phyloP scores from a whole-genome alignment of 805 yeast genomes.

The Starmerella kuoi region DNA sequence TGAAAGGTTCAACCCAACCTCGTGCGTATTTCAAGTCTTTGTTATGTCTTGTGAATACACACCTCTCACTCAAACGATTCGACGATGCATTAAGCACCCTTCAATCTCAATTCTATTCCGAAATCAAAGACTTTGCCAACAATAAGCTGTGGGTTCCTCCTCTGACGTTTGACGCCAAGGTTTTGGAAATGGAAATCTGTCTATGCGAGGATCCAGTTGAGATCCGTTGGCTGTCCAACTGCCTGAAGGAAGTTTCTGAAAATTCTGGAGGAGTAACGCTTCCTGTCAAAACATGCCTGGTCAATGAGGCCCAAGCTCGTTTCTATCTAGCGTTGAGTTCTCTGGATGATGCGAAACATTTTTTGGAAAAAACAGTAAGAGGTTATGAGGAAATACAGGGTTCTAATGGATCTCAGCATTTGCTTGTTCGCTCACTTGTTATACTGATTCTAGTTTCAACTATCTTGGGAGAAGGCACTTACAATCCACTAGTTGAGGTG shows the following conservation, averaged over 20 bases:
- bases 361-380: not conserved
- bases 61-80: not conserved
- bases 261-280: not conserved
- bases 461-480: constrained; percentile 1
- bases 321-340: not conserved
- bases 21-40: not conserved
- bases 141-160: not conserved
- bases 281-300: not conserved
- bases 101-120: not conserved
- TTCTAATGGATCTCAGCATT: not conserved
- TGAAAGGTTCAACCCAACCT: not conserved
- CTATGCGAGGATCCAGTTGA: not conserved
- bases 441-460: constrained; percentile 5
- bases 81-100: not conserved
- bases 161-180: not conserved
- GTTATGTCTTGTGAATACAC: not conserved
- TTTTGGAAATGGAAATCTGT: not conserved
- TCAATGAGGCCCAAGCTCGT: constrained; percentile 1
- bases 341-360: constrained; percentile 1
- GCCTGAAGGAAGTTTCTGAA: not conserved
- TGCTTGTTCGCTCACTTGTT: not conserved
- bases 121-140: not conserved
- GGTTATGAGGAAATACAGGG: constrained; percentile 3
- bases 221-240: not conserved
- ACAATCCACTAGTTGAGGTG: not conserved